phyloP scores from a whole-genome alignment of 1,139 yeast species.

The Kodamaea anthophila region DNA sequence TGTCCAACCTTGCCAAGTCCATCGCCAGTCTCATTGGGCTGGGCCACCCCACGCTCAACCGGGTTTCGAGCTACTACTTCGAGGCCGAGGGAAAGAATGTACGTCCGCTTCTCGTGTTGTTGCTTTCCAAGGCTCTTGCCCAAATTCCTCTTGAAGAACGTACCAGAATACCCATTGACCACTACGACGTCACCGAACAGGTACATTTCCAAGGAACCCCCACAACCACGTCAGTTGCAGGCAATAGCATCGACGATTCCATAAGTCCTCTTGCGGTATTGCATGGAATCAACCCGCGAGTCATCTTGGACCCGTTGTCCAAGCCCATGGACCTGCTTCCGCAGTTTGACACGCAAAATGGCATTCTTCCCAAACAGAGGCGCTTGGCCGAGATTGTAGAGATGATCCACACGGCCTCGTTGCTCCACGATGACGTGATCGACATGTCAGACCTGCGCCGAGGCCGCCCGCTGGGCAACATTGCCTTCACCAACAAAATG shows the following conservation, averaged over 20 bases:
- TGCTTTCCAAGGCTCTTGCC: slow-evolving; percentile 76
- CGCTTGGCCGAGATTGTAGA: slow-evolving; percentile 95
- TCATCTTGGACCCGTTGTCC: slow-evolving; percentile 75
- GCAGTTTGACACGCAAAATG: slow-evolving; percentile 51
- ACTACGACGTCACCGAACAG: slow-evolving; percentile 59
- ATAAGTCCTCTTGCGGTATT: slow-evolving; percentile 77
- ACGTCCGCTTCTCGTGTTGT: slow-evolving; percentile 80
- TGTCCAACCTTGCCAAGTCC: slow-evolving; percentile 83
- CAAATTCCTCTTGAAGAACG: slow-evolving; percentile 70
- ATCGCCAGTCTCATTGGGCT: slow-evolving; percentile 85
- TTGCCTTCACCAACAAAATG: slow-evolving; percentile 95
- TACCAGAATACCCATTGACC: slow-evolving; percentile 56
- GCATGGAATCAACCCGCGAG: slow-evolving; percentile 82
- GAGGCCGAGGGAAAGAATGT: slow-evolving; percentile 96
- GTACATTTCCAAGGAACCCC: slow-evolving; percentile 53
- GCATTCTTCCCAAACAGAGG: slow-evolving; percentile 88
- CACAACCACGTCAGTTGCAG: slow-evolving; percentile 41
- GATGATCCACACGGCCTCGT: slow-evolving; percentile 97
- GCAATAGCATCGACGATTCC: slow-evolving; percentile 49
- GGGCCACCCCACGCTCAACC: slow-evolving; percentile 86
- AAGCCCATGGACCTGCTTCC: slow-evolving; percentile 75
- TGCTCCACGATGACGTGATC: slow-evolving; percentile 94
- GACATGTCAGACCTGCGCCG: slow-evolving; percentile 89
- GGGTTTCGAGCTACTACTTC: slow-evolving; percentile 88
- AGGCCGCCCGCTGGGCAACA: slow-evolving; percentile 86